Evolutionary conservation across 2,329 filamentous ascomycete species (phyloP), one percentile per base, ranked within the genome.

Genomic region (Colletotrichum siamense): DNA sequence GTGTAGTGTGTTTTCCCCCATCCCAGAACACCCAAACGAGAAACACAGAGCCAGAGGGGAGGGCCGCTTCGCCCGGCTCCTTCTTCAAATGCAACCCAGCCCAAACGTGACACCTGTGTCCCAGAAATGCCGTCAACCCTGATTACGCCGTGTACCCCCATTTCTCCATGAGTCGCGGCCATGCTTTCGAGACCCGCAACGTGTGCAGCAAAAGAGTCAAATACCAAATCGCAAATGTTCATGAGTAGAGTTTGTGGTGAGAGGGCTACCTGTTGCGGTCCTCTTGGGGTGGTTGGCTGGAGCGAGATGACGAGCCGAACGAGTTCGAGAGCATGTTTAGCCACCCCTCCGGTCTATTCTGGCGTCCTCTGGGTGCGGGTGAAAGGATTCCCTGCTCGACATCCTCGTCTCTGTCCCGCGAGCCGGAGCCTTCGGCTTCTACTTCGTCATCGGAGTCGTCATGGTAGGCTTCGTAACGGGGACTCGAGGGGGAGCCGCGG

Each of bases 391-490:
- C 88, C 44, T 87, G 87, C 77, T 90, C 89, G 4, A 88, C 79
- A 68, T 90, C 88, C 2, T 82, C 78, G 16, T 83, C 82, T 30
- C 80, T 79, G 13, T 83, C 83, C 13, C 78, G 80, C 5, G 82
- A 81, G 13, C 79, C 81, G 28, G 82, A 82, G 2, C 84, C 82
- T 15, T 80, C 84, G 66, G 73, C 68, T 34, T 85, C 85, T 3
- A 83, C 86, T n/a, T 87, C 88, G 1, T 90, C 87, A 28, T 88
- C 87, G 44, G 86, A 87, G 63, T 90, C 89, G 71, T 91, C 90
- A n/a, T 84, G 88, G 75, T 91, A 91, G 3, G 89, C 85, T 62
- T 91, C 90, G 74, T 91, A 91, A 36, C 88, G 85, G 18, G 89
- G 89, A 55, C 85, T 87, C 4, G 89, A 90, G 8, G 89, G 85